Evolutionary conservation across 1,139 yeast genomes (phyloP).

Genomic region (Pichia sp.): DNA sequence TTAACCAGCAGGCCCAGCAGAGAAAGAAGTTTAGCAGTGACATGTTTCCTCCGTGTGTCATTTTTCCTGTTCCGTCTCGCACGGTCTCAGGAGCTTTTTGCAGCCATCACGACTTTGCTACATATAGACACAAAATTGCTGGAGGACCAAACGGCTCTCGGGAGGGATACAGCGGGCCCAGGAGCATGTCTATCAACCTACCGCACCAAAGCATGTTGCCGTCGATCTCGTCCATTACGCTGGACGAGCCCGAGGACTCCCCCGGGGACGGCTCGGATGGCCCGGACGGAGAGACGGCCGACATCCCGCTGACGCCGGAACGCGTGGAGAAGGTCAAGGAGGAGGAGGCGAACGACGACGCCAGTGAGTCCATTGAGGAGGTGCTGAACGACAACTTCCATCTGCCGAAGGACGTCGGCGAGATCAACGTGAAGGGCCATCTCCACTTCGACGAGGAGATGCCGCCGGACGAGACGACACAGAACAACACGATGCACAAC

Average conservation of each 20-base stretch:
- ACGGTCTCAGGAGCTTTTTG: neutral
- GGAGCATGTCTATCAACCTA: conserved; percentile 6
- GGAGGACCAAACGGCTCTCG: too few species aligned
- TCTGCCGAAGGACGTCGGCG: conserved; percentile 18
- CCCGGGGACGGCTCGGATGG: neutral
- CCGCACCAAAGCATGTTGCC: conserved; percentile 10
- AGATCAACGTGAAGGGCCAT: conserved; percentile 19
- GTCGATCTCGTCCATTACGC: conserved; percentile 11
- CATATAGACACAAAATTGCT: too few species aligned
- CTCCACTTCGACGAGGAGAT: conserved; percentile 21
- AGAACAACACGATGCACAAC: conserved; percentile 29
- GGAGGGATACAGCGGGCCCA: neutral
- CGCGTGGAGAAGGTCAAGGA: conserved; percentile 3
- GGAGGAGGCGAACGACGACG: conserved; percentile 10
- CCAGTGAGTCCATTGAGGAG: conserved; percentile 11
- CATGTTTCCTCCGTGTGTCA: neutral
- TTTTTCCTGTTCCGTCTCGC: neutral
- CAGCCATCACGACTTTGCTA: neutral
- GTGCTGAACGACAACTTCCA: conserved; percentile 6
- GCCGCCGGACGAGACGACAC: conserved; percentile 26
- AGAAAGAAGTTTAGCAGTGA: too few species aligned
- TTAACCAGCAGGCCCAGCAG: neutral
- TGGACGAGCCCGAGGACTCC: neutral
- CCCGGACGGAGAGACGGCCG: conserved; percentile 7
- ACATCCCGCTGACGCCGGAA: conserved; percentile 7